These are phyloP conservation scores for Phylloporus scabripes DNA, from an alignment of 768 basidiomycete species.

Conservation along the genomic window DNA sequence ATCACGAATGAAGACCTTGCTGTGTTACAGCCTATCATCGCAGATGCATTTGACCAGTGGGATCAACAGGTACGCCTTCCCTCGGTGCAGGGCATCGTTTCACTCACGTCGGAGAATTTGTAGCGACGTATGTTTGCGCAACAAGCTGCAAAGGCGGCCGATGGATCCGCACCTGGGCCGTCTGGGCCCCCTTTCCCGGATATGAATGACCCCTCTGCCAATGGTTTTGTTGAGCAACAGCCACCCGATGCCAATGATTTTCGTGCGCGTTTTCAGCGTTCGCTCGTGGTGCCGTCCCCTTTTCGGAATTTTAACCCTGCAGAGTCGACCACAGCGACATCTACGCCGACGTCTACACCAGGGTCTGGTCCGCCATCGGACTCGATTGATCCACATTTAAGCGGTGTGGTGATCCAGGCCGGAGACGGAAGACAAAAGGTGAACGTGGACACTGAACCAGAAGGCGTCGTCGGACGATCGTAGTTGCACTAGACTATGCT, in stretches of 20 bases:
- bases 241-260: constrained; percentile 45
- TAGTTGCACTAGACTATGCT: constrained; percentile 2
- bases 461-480: constrained; percentile 18
- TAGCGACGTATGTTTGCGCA: constrained; percentile 45
- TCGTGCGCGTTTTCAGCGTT: constrained; percentile 59
- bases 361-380: constrained; percentile 31
- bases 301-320: constrained; percentile 38
- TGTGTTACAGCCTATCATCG: constrained; percentile 72
- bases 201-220: constrained; percentile 28
- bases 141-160: constrained; percentile 29
- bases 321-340: constrained; percentile 28
- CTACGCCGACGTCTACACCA: constrained; percentile 32
- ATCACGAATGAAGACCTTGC: constrained; percentile 79
- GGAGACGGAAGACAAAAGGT: constrained; percentile 25
- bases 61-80: constrained; percentile 59
- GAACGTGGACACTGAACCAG: constrained; percentile 23
- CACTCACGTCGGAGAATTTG: neutral
- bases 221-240: constrained; percentile 27
- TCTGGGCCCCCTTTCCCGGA: constrained; percentile 29
- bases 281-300: constrained; percentile 56
- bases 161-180: constrained; percentile 27
- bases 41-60: constrained; percentile 85
- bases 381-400: constrained; percentile 30
- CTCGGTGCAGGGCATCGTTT: neutral
- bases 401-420: constrained; percentile 19